Conservation (phyloP, 2,329 filamentous ascomycete genomes). For the Fusarium heterosporum region DNA sequence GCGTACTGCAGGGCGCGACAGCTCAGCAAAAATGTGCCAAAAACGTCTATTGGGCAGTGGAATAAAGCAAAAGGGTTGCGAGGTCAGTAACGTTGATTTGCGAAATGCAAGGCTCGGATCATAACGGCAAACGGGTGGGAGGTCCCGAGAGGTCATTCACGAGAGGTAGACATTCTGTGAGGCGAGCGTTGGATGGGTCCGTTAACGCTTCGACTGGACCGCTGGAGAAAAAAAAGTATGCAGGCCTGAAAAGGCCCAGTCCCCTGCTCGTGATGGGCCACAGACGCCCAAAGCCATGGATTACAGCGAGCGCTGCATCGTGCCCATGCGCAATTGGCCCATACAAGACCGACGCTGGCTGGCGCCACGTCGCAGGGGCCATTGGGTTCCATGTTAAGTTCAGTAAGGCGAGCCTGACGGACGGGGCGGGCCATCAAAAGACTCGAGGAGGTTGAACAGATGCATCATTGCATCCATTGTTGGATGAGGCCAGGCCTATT, state of each 20-base stretch:
- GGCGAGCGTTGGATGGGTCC: conserved; percentile 39
- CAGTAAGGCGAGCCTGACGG: conserved; percentile 42
- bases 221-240: conserved; percentile 41
- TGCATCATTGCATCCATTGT: conserved; percentile 29
- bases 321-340: conserved; percentile 50
- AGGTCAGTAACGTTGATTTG: conserved; percentile 45
- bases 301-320: conserved; percentile 41
- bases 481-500: conserved; percentile 31
- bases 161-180: conserved; percentile 39
- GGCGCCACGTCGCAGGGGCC: conserved; percentile 49
- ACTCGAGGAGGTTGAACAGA: conserved; percentile 35
- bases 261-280: conserved; percentile 43
- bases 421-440: conserved; percentile 25
- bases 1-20: conserved; percentile 40
- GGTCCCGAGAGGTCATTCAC: conserved; percentile 49
- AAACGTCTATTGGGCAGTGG: conserved; percentile 37
- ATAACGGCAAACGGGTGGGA: conserved; percentile 51
- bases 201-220: conserved; percentile 13
- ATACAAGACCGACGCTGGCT: conserved; percentile 40
- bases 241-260: conserved; percentile 44
- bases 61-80: conserved; percentile 33
- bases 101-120: conserved; percentile 49
- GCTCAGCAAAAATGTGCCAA: conserved; percentile 35
- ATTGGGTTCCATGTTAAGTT: conserved; percentile 44
- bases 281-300: conserved; percentile 39